Conservation (phyloP, 202 grass and related monocot genomes). For the Elaeis oleifera region DNA sequence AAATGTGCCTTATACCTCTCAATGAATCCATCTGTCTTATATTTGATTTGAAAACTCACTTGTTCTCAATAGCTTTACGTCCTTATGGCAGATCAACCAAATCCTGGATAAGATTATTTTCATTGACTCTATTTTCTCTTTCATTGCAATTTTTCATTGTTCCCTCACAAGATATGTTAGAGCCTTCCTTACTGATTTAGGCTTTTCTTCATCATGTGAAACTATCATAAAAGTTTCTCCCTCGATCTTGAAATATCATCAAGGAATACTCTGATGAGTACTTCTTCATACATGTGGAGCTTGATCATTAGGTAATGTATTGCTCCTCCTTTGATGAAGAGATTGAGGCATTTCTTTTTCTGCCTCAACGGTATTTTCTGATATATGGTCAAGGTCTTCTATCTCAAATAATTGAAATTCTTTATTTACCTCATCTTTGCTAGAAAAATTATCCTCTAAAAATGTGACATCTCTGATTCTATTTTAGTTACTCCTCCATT, state of each 20-base stretch:
- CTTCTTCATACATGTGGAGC: background rate
- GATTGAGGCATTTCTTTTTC: no score
- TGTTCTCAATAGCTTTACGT: background rate
- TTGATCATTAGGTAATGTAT: no score
- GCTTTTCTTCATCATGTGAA: background rate
- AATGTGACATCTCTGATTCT: no score
- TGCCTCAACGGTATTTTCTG: no score
- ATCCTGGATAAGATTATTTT: background rate
- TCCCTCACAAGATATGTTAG: background rate
- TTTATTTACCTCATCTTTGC: no score
- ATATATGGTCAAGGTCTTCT: no score
- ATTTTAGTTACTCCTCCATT: no score
- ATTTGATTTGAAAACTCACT: no score
- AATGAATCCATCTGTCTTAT: no score
- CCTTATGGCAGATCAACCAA: background rate
- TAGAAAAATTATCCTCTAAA: no score
- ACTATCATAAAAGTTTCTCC: background rate
- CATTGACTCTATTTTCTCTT: background rate
- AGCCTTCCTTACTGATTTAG: background rate
- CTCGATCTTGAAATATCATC: background rate
- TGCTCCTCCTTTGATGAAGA: no score
- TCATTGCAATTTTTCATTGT: background rate
- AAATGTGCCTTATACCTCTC: background rate
- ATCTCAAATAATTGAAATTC: no score
- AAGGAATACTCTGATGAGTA: background rate